Percentiles rank a stretch among this genome's conserved stretches.
Conservation (phyloP, 1,284 basidiomycete genomes). For the Anthracocystis setariae region DNA sequence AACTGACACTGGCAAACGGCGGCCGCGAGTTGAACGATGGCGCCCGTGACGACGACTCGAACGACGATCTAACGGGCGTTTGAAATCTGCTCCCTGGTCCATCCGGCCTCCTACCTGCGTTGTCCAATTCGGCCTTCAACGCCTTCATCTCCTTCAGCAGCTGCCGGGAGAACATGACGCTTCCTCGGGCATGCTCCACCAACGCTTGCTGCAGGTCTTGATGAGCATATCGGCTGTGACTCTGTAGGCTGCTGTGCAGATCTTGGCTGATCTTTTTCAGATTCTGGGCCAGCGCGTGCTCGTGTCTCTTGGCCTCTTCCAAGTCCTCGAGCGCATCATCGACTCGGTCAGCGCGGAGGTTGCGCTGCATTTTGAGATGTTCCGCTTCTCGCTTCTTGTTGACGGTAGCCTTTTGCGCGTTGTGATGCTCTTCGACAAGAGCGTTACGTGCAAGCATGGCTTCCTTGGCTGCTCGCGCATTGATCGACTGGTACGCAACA, state of each 20-base stretch:
- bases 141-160: constrained; percentile 44
- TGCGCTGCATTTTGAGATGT: constrained; percentile 45
- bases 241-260: constrained; percentile 53
- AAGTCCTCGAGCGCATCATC: constrained; percentile 59
- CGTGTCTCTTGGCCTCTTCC: constrained; percentile 57
- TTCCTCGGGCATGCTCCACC: constrained; percentile 54
- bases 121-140: constrained; percentile 35
- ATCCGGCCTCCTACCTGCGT: constrained; percentile 3
- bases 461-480: constrained; percentile 58
- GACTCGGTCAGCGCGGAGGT: constrained; percentile 47
- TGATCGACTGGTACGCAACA: constrained; percentile 60
- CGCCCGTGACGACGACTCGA: neutral
- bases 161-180: constrained; percentile 39
- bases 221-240: constrained; percentile 58
- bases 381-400: constrained; percentile 58
- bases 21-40: neutral
- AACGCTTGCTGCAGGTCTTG: constrained; percentile 57
- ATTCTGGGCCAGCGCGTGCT: constrained; percentile 44
- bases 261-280: constrained; percentile 44
- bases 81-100: neutral
- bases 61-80: constrained; percentile 11
- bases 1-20: constrained; percentile 16
- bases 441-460: constrained; percentile 60
- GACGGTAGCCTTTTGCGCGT: constrained; percentile 51
- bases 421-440: constrained; percentile 60